A percentile compares a stretch with the other conserved stretches of the same genome.
phyloP scores from a whole-genome alignment of 306 rosid species.

The Sindora glabra region DNA sequence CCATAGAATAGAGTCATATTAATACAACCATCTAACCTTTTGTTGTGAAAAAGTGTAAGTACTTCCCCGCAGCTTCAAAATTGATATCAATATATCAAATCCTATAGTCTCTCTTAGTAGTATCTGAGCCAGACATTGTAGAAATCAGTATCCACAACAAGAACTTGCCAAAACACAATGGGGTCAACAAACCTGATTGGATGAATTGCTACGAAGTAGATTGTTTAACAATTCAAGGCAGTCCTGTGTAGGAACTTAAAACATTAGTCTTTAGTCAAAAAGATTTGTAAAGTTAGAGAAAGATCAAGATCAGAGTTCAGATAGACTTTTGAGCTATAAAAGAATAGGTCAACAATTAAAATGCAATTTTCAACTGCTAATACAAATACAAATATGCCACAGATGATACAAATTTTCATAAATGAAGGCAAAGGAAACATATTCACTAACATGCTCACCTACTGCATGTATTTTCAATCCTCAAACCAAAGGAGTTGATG shows the following conservation, averaged over 20 bases:
- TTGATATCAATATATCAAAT: conserved; percentile 70
- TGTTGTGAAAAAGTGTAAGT: conserved; percentile 74
- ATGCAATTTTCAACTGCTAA: not conserved
- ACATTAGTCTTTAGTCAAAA: conserved; percentile 23
- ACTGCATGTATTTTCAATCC: no score
- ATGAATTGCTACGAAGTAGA: conserved; percentile 58
- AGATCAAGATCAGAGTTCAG: no score
- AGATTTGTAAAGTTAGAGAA: not conserved
- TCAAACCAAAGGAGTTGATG: no score
- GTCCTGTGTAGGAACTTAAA: conserved; percentile 50
- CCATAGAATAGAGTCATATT: conserved; percentile 7
- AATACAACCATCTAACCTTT: conserved; percentile 64
- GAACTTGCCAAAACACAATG: conserved; percentile 9
- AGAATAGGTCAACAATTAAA: not conserved
- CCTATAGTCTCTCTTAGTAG: conserved; percentile 84
- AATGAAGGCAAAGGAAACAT: not conserved
- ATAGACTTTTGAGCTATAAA: not conserved
- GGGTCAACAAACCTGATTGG: conserved; percentile 73
- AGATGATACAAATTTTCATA: not conserved
- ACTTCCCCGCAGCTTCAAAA: conserved; percentile 71
- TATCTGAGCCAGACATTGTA: conserved; percentile 41
- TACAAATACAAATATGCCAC: not conserved
- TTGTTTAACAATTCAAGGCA: conserved; percentile 85
- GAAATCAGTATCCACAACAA: conserved; percentile 11
- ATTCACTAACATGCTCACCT: not conserved